These are phyloP conservation scores for Boletus sp. DNA, from an alignment of 768 basidiomycete genomes.

Conservation along the genomic window DNA sequence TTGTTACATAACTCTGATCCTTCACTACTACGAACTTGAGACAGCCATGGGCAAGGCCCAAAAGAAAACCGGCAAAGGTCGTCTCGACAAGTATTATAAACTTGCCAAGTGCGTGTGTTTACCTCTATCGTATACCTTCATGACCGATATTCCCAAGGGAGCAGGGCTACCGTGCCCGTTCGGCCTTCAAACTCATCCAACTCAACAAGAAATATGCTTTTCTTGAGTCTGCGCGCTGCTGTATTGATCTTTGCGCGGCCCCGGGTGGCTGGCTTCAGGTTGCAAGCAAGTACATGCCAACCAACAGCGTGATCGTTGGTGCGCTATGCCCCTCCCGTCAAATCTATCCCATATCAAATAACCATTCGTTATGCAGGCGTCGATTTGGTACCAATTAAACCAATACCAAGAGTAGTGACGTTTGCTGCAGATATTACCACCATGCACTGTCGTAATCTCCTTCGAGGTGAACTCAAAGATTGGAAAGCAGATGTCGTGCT, in stretches of 20 bases:
- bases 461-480: conserved; percentile 88
- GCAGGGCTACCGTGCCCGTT: conserved; percentile 99
- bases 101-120: conserved; percentile 68
- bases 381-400: conserved; percentile 94
- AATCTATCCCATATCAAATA: conserved; percentile 8
- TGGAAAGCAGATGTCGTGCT: conserved; percentile 99
- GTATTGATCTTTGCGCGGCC: conserved; percentile 97
- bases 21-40: too few species aligned
- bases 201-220: conserved; percentile 97
- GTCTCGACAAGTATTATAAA: conserved; percentile 96
- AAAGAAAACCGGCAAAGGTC: conserved; percentile 96
- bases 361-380: conserved; percentile 57
- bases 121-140: conserved; percentile 1
- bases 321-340: conserved; percentile 26
- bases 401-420: conserved; percentile 89
- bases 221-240: conserved; percentile 85
- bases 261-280: conserved; percentile 99
- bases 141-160: conserved; percentile 55
- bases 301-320: conserved; percentile 90
- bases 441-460: conserved; percentile 79
- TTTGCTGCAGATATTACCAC: conserved; percentile 96
- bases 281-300: conserved; percentile 95
- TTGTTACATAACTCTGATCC: neutral
- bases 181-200: conserved; percentile 98
- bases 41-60: conserved; percentile 68